Percentiles rank a stretch among this genome's conserved stretches.
These are phyloP conservation scores for Quercus lobata DNA, from an alignment of 331 rosid species.

Conservation along the genomic window DNA sequence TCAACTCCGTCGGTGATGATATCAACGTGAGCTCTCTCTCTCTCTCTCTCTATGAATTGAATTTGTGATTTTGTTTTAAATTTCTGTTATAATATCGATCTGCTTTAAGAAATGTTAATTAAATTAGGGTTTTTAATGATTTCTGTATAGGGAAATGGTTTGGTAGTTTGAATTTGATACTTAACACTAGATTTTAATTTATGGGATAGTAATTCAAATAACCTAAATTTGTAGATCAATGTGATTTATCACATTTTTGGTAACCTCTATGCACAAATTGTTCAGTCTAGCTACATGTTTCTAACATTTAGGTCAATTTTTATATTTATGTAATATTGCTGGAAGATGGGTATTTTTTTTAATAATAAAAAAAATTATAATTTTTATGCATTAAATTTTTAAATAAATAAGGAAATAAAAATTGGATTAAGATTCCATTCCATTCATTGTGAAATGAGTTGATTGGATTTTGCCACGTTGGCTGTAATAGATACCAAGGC, in stretches of 20 bases:
- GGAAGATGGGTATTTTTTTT: too few species aligned
- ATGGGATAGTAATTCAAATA: background rate
- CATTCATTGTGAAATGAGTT: too few species aligned
- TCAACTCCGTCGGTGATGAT: conserved; percentile 75
- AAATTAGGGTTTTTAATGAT: conserved; percentile 7
- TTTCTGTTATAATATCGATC: background rate
- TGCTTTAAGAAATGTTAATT: background rate
- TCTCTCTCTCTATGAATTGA: background rate
- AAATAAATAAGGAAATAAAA: too few species aligned
- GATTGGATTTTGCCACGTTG: too few species aligned
- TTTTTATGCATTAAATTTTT: too few species aligned
- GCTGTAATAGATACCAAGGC: too few species aligned
- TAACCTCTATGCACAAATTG: too few species aligned
- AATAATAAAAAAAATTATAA: too few species aligned
- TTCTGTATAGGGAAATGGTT: background rate
- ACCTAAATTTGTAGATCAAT: background rate
- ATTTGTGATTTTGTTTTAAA: background rate
- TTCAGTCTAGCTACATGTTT: too few species aligned
- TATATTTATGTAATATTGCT: too few species aligned
- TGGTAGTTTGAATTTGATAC: background rate
- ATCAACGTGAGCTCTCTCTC: conserved; percentile 42
- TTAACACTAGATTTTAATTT: background rate
- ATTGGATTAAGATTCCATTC: too few species aligned
- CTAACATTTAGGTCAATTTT: too few species aligned
- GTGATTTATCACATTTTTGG: background rate